These are phyloP conservation scores for Sporormia fimetaria DNA, from an alignment of 495 filamentous ascomycete species.

Conservation along the genomic window DNA sequence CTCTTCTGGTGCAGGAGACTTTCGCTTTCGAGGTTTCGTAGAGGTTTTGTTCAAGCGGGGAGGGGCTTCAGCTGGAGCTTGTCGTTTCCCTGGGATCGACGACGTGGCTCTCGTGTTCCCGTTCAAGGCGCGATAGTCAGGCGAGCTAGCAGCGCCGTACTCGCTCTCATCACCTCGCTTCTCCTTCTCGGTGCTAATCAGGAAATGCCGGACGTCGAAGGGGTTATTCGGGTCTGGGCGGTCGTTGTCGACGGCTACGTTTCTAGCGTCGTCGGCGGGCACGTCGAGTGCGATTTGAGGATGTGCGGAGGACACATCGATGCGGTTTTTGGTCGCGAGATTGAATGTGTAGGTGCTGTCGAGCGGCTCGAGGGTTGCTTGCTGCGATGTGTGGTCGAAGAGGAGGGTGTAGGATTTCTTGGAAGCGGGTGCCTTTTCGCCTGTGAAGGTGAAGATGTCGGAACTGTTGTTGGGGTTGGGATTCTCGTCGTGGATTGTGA, in stretches of 20 bases:
- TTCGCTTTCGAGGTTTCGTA: slow-evolving; percentile 11
- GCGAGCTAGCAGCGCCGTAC: slow-evolving; percentile 29
- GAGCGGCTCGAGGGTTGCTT: slow-evolving; percentile 43
- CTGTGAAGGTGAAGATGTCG: slow-evolving; percentile 42
- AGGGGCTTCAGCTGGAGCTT: slow-evolving; percentile 2
- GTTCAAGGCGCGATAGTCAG: slow-evolving; percentile 33
- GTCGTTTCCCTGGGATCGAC: slow-evolving; percentile 2
- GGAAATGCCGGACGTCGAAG: slow-evolving; percentile 50
- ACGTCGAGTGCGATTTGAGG: slow-evolving; percentile 32
- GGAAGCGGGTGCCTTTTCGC: slow-evolving; percentile 37
- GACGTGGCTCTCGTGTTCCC: slow-evolving; percentile 24
- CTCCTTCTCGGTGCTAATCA: slow-evolving; percentile 36
- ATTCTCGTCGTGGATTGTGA: slow-evolving; percentile 42
- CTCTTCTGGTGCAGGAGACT: slow-evolving; percentile 4
- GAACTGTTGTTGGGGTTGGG: slow-evolving; percentile 32
- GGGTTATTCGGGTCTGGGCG: slow-evolving; percentile 43
- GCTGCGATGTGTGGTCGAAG: slow-evolving; percentile 42
- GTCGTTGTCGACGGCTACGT: slow-evolving; percentile 32
- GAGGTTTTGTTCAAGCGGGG: slow-evolving; percentile 8
- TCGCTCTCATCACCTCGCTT: slow-evolving; percentile 24
- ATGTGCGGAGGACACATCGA: slow-evolving; percentile 18
- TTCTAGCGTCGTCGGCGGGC: slow-evolving; percentile 26
- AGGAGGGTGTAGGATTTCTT: slow-evolving; percentile 38
- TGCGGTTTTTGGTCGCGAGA: slow-evolving; percentile 35
- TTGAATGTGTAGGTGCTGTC: slow-evolving; percentile 47